Evolutionary conservation across 2,329 filamentous ascomycete species (phyloP), one percentile per base, ranked within the genome.

Genomic region (Immersiporthe knoxdaviesiana): DNA sequence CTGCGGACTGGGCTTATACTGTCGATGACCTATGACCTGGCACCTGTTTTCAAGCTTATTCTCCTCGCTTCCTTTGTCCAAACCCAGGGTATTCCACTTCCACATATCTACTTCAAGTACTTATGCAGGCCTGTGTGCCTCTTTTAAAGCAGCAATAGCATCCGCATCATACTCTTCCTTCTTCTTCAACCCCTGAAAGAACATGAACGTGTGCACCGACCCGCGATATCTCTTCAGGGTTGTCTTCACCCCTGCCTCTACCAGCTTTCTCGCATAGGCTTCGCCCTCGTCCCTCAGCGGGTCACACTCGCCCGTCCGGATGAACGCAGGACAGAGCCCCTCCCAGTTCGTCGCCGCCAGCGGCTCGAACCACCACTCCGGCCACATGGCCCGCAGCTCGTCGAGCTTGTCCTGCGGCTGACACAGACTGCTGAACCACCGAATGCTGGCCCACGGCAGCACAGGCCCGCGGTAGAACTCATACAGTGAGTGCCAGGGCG

Each of bases 281-380:
- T 81, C 80, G 0, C 80, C 80, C 69, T 82, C 81, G 68, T 82
- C 80, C 2, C 80, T 72, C 63, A 82, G 59, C 2, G 79, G 78
- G 70, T 82, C 80, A 64, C 76, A 77, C 73, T 78, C 78, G 7
- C 63, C 79, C 1, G 77, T 81, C 47, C 77, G 72, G 58, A 79
- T 74, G 30, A 77, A 78, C 2, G 77, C 77, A 41, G 79, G 77
- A 64, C 75, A 79, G 16, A 78, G 72, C 10, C 74, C 77, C 62
- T 41, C 71, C 75, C 75, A 79, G 71, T 79, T 75, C 3, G 73
- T 69, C 1, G 78, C 75, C 3, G 73, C 71, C n/a, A 80, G 70
- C 10, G 78, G 78, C 2, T 73, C 69, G 30, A 78, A 68, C 78
- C 77, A 80, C 78, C 78, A 80, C 18, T 75, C 74, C 2, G 79